Evolutionary conservation across 2,329 filamentous ascomycete species (phyloP), one percentile per base, ranked within the genome.

Genomic region (Cladophialophora carrionii): DNA sequence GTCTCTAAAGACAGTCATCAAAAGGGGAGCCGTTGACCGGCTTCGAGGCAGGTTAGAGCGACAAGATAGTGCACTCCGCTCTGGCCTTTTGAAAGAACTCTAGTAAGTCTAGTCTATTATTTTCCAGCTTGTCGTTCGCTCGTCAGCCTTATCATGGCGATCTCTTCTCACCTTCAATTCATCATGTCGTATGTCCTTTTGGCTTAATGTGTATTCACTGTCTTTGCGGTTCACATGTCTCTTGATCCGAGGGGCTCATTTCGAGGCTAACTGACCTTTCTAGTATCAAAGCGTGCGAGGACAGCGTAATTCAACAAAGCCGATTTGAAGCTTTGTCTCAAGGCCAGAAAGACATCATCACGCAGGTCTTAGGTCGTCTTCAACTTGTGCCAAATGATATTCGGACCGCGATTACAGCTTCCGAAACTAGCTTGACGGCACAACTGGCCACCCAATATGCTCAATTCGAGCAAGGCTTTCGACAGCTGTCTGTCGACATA

Each of bases 1-100:
- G 10, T 41, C 56, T 7, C n/a, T 61, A 24, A 64, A 32, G 26
- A 41, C 20, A 17, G 9, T 43, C 1, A 3, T 51, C 24, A 57
- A 51, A 0, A 61, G 41, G 46, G 57, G 49, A 10, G 49, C 60
- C 12, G 41, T 64, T 29, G 52, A 64, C 10, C 20, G 29, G 20
- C 2, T 64, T 9, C 62, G 31, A 14, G 32, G 12, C 5, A 43
- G 54, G 17, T 32, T 64, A 34, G 56, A 55, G 48, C 43, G 14
- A 6, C 62, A 61, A 32, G 62, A 64, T 29, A 20, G n/a, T 3
- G 46, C 61, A n/a, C 34, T 63, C 17, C 53, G 31, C 10, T 63
- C 61, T 8, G 20, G 37, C 12, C 37, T 58, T 6, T 5, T 63
- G 46, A 58, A 63, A 37, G 53, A 63, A 6, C 22, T 58, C 5